Evolutionary conservation across 768 basidiomycete species (phyloP).

Genomic region (Suillus alpinus): DNA sequence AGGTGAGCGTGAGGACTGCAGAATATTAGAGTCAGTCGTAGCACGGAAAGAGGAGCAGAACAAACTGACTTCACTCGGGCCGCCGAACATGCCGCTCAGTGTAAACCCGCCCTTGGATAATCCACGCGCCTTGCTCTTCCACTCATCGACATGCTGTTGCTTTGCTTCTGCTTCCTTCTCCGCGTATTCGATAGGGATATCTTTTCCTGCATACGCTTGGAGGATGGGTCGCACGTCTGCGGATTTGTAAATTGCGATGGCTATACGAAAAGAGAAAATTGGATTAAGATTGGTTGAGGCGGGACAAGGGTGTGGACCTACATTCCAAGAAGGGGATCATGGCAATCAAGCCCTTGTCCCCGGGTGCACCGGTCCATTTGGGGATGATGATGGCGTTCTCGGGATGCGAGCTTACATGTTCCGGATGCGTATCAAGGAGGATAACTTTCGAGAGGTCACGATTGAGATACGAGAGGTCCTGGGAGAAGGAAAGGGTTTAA

Average conservation of each 20-base stretch:
- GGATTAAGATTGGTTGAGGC: neutral
- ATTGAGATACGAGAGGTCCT: conserved; percentile 94
- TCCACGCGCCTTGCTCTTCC: conserved; percentile 52
- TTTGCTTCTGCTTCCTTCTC: conserved; percentile 86
- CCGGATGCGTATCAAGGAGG: conserved; percentile 78
- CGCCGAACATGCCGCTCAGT: conserved; percentile 43
- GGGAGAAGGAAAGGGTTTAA: neutral
- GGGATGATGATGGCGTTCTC: conserved; percentile 85
- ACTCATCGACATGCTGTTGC: conserved; percentile 73
- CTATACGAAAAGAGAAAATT: conserved; percentile 36
- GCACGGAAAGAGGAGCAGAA: neutral
- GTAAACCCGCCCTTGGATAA: conserved; percentile 40
- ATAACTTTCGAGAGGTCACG: conserved; percentile 90
- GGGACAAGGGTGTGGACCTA: conserved; percentile 24
- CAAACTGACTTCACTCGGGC: conserved; percentile 26
- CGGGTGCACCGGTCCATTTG: conserved; percentile 80
- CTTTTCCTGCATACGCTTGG: conserved; percentile 79
- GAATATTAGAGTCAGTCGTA: neutral
- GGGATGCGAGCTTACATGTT: conserved; percentile 75
- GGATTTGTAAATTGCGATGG: conserved; percentile 89
- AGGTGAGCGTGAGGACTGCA: conserved; percentile 25
- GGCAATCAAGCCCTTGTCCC: conserved; percentile 78
- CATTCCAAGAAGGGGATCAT: conserved; percentile 98
- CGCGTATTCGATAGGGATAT: conserved; percentile 87
- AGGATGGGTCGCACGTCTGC: conserved; percentile 87